A percentile compares a stretch with the other conserved stretches of the same genome.
Evolutionary conservation across 768 basidiomycete species (phyloP).

Genomic region (Rhizopogon vesiculosus): DNA sequence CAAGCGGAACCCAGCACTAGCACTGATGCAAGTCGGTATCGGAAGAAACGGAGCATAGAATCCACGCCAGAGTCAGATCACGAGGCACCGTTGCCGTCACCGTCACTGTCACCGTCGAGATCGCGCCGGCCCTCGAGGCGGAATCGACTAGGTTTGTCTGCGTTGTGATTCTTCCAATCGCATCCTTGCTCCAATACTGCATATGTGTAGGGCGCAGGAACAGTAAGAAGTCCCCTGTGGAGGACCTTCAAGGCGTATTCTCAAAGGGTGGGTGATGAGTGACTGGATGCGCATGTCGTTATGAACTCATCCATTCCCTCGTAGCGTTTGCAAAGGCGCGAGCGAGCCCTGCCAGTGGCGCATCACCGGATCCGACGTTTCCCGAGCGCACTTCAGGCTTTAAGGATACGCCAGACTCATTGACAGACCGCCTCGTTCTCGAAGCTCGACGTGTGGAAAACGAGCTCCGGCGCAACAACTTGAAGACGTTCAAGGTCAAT

Average conservation of each 20-base stretch:
- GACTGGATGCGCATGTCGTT: no score
- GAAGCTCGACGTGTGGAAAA: conserved; percentile 10
- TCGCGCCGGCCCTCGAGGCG: background rate
- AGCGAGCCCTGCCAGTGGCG: background rate
- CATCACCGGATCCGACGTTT: background rate
- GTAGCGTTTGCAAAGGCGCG: conserved; percentile 20
- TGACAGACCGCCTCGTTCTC: background rate
- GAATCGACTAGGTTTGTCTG: conserved; percentile 1
- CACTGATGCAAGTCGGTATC: background rate
- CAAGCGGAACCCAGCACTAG: conserved; percentile 7
- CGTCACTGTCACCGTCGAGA: background rate
- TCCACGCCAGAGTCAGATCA: conserved; percentile 2
- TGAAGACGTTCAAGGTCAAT: conserved; percentile 10
- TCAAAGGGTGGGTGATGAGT: conserved; percentile 11
- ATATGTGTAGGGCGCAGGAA: background rate
- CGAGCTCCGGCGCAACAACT: conserved; percentile 4
- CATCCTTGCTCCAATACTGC: background rate
- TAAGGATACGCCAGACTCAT: background rate
- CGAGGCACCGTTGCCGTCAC: background rate
- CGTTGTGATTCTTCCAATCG: conserved; percentile 2
- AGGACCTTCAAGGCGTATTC: conserved; percentile 15
- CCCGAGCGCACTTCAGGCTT: background rate
- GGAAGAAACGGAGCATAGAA: conserved; percentile 13
- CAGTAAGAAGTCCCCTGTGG: background rate
- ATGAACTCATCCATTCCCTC: background rate